A percentile compares a stretch with the other conserved stretches of the same genome.
Conservation (phyloP, 768 basidiomycete genomes). For the Brasilioporus rufonigricans region DNA sequence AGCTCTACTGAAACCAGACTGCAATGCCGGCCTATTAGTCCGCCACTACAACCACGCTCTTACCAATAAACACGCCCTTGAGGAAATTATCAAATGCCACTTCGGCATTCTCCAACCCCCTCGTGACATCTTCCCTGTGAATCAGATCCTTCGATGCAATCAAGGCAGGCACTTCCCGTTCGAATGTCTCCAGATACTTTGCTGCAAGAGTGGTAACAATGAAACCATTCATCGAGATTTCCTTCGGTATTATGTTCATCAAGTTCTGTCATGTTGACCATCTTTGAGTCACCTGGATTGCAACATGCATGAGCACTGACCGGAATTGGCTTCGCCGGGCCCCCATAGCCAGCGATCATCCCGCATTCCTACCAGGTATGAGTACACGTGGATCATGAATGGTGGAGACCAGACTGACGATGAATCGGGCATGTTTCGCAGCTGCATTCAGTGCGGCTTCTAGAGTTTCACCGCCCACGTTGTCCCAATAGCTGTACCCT, state of each 20-base stretch:
- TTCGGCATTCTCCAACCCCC: constrained; percentile 35
- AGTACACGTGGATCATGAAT: background rate
- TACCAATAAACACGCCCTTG: constrained; percentile 7
- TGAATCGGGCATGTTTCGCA: constrained; percentile 45
- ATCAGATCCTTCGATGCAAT: constrained; percentile 47
- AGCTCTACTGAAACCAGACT: background rate
- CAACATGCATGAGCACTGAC: background rate
- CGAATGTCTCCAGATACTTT: constrained; percentile 44
- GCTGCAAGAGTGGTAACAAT: constrained; percentile 27
- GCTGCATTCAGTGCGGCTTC: constrained; percentile 54
- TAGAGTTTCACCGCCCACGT: constrained; percentile 58
- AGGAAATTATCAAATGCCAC: constrained; percentile 6
- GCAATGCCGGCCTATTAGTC: background rate
- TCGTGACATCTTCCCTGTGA: constrained; percentile 43
- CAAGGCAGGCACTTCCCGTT: constrained; percentile 36
- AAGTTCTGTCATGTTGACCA: constrained; percentile 31
- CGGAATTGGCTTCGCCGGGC: background rate
- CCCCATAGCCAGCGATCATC: constrained; percentile 6
- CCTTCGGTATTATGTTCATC: constrained; percentile 37
- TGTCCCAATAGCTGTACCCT: constrained; percentile 34
- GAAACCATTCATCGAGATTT: constrained; percentile 47
- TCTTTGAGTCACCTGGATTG: background rate
- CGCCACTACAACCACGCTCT: background rate
- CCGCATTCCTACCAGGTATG: constrained; percentile 32
- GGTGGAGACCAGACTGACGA: constrained; percentile 26